Base-by-base conservation (phyloP, 1,139 yeast genomes). In the Pneumocystis murina region DNA sequence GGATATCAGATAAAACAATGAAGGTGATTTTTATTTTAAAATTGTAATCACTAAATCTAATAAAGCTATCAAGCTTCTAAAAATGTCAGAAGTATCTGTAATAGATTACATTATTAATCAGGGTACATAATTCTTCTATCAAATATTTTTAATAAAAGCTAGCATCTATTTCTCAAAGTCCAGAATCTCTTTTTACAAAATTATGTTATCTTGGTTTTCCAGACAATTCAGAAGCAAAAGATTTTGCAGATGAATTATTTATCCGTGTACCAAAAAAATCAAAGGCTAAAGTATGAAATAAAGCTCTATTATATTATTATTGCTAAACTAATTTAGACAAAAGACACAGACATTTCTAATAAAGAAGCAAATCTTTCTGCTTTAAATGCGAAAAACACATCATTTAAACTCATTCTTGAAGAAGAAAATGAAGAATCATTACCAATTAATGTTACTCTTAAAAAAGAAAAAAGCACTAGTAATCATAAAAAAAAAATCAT, bases 141-240 rank as follows among this genome's bases (percentile, higher is more conserved):
- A 10, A 39, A 30, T 36, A 38, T 36, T 30, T 40, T 36, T 38
- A 20, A 30, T 17, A 36, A 24, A 36, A 14, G 16, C 20, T 16
- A 40, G 63, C 73, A 4, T 69, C 74, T 28, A 69, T 68, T 40
- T 67, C 70, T 2, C 64, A 67, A 2, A 60, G 59, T 2, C 67
- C 70, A 8, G 55, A 54, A 4, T 60, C 28, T 38, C 66, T 74
- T 61, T 66, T 64, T 16, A 36, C 54, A 17, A 69, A 70, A n/a
- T 64, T 74, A 61, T 68, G 63, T 8, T 68, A 67, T 35, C 71
- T 71, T 59, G 76, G 76, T 3, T 62, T 74, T 16, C 72, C 71
- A n/a, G 65, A 68, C 14, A 66, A 66, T 5, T 58, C 64, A 14
- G 67, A 65, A 20, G 67, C 69, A 14, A 63, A 64, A 55, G 59